Evolutionary conservation across 768 basidiomycete genomes (phyloP).

Genomic region (Trametes punicea): DNA sequence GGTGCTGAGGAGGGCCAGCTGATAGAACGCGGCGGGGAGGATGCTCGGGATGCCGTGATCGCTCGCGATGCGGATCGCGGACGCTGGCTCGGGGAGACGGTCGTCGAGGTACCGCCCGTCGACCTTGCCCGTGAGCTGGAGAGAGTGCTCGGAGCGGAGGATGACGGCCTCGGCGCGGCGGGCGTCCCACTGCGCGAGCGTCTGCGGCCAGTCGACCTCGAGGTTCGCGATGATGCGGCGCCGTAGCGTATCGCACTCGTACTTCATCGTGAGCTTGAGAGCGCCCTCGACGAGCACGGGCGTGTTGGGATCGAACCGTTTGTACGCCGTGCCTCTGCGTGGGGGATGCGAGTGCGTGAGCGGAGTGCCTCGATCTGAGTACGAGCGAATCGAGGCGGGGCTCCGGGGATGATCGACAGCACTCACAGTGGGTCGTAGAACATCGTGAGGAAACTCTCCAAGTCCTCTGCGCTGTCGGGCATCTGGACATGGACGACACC

Average conservation of each 20-base stretch:
- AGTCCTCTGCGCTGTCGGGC: constrained; percentile 30
- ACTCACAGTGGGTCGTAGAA: constrained; percentile 31
- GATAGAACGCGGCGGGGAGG: constrained; percentile 32
- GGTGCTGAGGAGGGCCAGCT: constrained; percentile 26
- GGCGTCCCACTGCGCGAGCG: constrained; percentile 31
- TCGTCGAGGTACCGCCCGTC: constrained; percentile 31
- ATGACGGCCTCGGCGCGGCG: constrained; percentile 27
- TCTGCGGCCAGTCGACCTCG: constrained; percentile 36
- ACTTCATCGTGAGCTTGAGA: constrained; percentile 35
- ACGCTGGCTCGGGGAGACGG: constrained; percentile 31
- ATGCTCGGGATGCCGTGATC: constrained; percentile 28
- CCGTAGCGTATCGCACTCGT: constrained; percentile 34
- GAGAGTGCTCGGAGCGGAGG: constrained; percentile 30
- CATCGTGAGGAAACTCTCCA: constrained; percentile 26
- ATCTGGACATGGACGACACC: constrained; percentile 30
- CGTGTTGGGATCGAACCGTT: constrained; percentile 32
- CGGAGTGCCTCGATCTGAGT: background rate
- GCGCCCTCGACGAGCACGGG: constrained; percentile 31
- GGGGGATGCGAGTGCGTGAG: background rate
- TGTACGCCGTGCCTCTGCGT: constrained; percentile 27
- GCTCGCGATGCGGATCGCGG: constrained; percentile 29
- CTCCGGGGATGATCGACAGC: background rate
- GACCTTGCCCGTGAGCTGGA: constrained; percentile 27
- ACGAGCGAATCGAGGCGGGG: background rate
- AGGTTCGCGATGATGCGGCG: constrained; percentile 32